phyloP scores from a whole-genome alignment of 257 asterid species.

The Schizonepeta tenuifolia region DNA sequence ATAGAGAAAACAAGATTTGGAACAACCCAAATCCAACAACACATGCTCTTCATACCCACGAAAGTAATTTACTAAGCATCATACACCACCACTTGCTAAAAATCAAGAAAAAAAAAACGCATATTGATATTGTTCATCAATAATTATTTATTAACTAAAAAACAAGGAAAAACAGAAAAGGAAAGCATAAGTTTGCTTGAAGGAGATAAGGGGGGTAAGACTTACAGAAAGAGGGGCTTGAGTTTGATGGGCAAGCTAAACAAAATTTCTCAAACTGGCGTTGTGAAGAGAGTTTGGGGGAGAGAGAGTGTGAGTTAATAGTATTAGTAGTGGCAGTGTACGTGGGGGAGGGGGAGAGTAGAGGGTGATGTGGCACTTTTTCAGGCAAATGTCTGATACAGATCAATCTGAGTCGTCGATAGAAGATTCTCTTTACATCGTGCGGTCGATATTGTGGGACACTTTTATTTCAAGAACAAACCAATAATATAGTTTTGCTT shows the following conservation, averaged over 20 bases:
- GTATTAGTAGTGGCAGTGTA: neutral
- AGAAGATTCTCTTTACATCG: conserved; percentile 4
- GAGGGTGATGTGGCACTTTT: conserved; percentile 21
- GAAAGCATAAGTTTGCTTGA: neutral
- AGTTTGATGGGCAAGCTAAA: neutral
- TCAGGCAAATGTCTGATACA: conserved; percentile 10
- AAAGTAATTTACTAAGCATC: conserved; percentile 1
- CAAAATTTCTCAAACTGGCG: conserved; percentile 23
- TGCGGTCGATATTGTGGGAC: conserved; percentile 7
- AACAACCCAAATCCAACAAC: conserved; percentile 4
- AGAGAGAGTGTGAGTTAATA: neutral
- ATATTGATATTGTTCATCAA: neutral
- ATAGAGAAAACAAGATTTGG: neutral
- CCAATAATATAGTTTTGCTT: neutral
- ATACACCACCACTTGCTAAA: conserved; percentile 7
- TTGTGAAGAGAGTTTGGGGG: conserved; percentile 16
- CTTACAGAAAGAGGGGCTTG: conserved; percentile 30
- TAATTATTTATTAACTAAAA: neutral
- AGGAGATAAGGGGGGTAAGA: conserved; percentile 14
- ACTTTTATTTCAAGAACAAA: neutral
- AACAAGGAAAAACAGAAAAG: neutral
- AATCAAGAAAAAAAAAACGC: neutral
- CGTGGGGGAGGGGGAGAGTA: neutral
- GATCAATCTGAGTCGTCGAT: conserved; percentile 42
- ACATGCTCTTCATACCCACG: neutral